Percentiles rank a stretch among this genome's conserved stretches.
Conservation (phyloP, 768 basidiomycete species). For the Serendipita indica region DNA sequence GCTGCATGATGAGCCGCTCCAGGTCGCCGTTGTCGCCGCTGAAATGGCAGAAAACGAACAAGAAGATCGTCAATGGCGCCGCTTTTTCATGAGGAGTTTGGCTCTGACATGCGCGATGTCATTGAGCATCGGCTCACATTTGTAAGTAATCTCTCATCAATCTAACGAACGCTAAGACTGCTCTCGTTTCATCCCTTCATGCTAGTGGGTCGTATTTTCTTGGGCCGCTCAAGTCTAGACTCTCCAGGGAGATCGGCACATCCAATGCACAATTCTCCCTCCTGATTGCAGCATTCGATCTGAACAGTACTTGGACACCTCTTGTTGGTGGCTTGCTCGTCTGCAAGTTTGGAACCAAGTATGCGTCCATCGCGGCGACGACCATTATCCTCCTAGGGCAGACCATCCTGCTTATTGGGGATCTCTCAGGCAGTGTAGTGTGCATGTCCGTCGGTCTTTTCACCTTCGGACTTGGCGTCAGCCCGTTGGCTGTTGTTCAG, state of each 20-base stretch:
- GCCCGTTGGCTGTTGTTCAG: conserved; percentile 64
- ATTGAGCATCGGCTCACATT: conserved; percentile 63
- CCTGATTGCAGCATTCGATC: conserved; percentile 57
- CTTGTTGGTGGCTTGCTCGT: conserved; percentile 61
- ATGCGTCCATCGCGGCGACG: conserved; percentile 59
- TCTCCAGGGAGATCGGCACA: conserved; percentile 54
- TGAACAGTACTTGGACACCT: conserved; percentile 68
- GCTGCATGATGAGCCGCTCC: not conserved
- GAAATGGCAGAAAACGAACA: not conserved
- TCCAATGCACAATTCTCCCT: conserved; percentile 66
- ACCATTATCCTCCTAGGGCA: conserved; percentile 58
- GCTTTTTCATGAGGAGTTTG: conserved; percentile 33
- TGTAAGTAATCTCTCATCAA: conserved; percentile 29
- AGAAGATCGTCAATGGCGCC: not conserved
- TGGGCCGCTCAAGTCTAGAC: conserved; percentile 59
- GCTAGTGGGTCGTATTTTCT: conserved; percentile 58
- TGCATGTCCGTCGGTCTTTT: conserved; percentile 65
- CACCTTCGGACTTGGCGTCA: conserved; percentile 63
- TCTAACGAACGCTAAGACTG: not conserved
- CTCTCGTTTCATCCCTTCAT: not conserved
- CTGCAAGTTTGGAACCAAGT: conserved; percentile 54
- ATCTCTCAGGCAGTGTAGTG: conserved; percentile 42
- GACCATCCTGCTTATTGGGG: conserved; percentile 48
- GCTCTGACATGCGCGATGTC: conserved; percentile 60
- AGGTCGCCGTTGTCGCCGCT: not conserved